Evolutionary conservation across 2,329 filamentous ascomycete species (phyloP), one percentile per base, ranked within the genome.

Genomic region (Botrytis galanthina): DNA sequence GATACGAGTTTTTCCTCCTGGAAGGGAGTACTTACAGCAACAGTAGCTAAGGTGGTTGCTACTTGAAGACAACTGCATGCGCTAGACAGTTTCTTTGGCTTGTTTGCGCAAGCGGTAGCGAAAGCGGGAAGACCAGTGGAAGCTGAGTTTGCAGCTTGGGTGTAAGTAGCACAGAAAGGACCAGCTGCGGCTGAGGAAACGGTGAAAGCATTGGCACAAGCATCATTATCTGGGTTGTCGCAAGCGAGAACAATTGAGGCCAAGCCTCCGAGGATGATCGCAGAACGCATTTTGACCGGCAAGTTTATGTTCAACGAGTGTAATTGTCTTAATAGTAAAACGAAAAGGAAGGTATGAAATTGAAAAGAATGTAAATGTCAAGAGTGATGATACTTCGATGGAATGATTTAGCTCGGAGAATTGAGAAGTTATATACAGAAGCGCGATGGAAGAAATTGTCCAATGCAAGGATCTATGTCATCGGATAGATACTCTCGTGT

Each of bases 71-170:
- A 77, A n/a, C 29, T 70, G 67, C 76, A 78, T 51, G 75, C 74
- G 63, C 75, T 76, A 10, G 75, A 75, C 37, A 78, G 16, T 37
- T 76, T 76, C 42, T 73, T 76, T 39, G 73, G 68, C 20, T 73
- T 73, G 39, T 67, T 74, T 29, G 48, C 72, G 57, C 76, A 78
- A 14, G 67, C 59, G 9, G 74, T 64, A 18, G 51, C 62, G 61
- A 63, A 57, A 72, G 74, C 59, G 35, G 70, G 66, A 29, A 76
- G 68, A 59, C 44, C 57, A 20, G 73, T 73, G 5, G 74, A 63
- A 35, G 63, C 71, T 4, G 74, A 75, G 46, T 37, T 62, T 9
- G 42, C n/a, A n/a, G 59, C 60, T 29, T 67, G 61, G 10, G 73
- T 75, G 48, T 75, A 76, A 20, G 73, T 74, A n/a, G 73, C 76